Evolutionary conservation across 306 rosid species (phyloP), one percentile per base, ranked within the genome.

Genomic region (Quercus berberidifolia): DNA sequence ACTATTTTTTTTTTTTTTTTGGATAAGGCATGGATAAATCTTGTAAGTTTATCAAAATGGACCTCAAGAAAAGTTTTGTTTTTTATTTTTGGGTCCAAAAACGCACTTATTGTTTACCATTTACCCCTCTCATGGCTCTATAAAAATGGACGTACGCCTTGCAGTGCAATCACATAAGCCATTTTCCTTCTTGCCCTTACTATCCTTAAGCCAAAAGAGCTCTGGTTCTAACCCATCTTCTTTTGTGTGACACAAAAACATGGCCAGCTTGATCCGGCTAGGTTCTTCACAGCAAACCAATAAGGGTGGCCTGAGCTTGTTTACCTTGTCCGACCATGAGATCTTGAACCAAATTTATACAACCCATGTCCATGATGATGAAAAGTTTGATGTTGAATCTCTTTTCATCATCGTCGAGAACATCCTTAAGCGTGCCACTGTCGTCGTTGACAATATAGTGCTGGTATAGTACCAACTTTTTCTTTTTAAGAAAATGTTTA

Each of bases 351-450:
- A 54, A 9, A 20, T 73, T 55, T 18, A 28, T 18, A 17, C 14
- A 19, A 73, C 76, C 51, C 70, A 43, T 64, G 88, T 87, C 79
- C 85, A 79, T 70, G 51, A 86, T 5, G 76, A 81, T 55, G 87
- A 87, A 59, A 77, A 59, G 77, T 80, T 79, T 35, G 86, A 87
- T 9, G 88, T 85, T 28, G 80, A 79, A 9, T 81, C 86, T 6
- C 88, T 87, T 80, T 80, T 82, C 83, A 65, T 28, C 19, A 76
- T 87, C 67, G 79, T 85, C 18, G 78, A 83, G 2, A 83, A 72
- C 82, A 77, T 85, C 21, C 79, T 85, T 71, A 82, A 23, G 55
- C 87, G 85, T 52, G 64, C 88, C 4, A 19, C 80, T 11, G 79
- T 74, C 0, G 3, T 77, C 1, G 89, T 84, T 33, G 85, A 78